Evolutionary conservation across 2,329 filamentous ascomycete species (phyloP).

Genomic region (Verticillium longisporum): DNA sequence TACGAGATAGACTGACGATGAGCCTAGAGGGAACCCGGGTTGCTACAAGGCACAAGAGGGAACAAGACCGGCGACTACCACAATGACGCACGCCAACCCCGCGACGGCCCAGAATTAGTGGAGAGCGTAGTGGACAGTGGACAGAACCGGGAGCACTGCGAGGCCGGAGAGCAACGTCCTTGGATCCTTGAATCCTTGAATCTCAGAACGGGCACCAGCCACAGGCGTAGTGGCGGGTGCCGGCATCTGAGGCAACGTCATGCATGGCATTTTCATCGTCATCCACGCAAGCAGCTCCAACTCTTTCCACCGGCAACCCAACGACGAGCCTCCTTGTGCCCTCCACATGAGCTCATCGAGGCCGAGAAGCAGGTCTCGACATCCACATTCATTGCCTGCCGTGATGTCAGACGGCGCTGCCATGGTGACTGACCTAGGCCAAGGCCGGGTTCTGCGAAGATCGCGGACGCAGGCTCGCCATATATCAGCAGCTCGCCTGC

Average conservation of each 20-base stretch:
- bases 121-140: neutral
- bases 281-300: neutral
- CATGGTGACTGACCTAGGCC: neutral
- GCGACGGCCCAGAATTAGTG: neutral
- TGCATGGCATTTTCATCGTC: neutral
- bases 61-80: too few species aligned
- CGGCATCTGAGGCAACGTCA: neutral
- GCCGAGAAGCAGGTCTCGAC: conserved; percentile 1
- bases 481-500: neutral
- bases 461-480: neutral
- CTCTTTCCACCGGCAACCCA: neutral
- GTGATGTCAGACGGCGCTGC: neutral
- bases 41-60: too few species aligned
- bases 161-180: too few species aligned
- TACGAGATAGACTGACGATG: too few species aligned
- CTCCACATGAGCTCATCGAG: conserved; percentile 12
- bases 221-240: neutral
- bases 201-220: neutral
- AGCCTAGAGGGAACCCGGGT: too few species aligned
- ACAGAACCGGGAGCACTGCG: neutral
- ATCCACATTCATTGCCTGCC: neutral
- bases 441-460: neutral
- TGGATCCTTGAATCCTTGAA: neutral
- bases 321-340: neutral
- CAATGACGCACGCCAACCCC: neutral